Evolutionary conservation across 2,329 filamentous ascomycete genomes (phyloP).

Genomic region (Trichoderma sp.): DNA sequence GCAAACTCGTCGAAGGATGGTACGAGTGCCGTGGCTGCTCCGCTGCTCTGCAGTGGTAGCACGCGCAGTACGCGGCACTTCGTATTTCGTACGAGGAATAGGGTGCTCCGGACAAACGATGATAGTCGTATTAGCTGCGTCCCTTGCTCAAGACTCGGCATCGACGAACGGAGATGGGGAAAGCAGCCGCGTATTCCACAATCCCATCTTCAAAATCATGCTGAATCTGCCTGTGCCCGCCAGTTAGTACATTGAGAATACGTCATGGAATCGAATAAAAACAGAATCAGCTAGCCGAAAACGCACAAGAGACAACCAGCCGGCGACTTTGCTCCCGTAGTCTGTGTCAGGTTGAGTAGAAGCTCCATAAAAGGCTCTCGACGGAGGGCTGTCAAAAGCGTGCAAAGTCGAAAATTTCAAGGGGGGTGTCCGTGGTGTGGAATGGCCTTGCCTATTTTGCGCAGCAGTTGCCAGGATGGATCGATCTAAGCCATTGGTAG

Average conservation of each 20-base stretch:
- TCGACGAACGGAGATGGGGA: constrained; percentile 8
- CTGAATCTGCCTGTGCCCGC: not conserved
- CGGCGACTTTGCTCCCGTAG: constrained; percentile 11
- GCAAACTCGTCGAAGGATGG: not conserved
- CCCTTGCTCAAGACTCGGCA: constrained; percentile 4
- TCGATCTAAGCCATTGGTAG: constrained; percentile 10
- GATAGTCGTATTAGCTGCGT: not conserved
- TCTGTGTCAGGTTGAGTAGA: constrained; percentile 14
- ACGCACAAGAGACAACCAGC: not conserved
- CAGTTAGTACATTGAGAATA: not conserved
- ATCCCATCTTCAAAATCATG: not conserved
- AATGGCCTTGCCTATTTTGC: constrained; percentile 8
- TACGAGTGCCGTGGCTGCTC: not conserved
- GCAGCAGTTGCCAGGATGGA: constrained; percentile 1
- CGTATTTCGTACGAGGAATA: not conserved
- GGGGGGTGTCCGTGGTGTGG: not conserved
- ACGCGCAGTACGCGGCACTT: not conserved
- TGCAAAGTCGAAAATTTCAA: constrained; percentile 3
- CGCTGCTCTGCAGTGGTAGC: not conserved
- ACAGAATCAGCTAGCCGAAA: not conserved
- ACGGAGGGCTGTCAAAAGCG: constrained; percentile 20
- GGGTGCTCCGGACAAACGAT: not conserved
- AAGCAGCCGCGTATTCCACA: constrained; percentile 1
- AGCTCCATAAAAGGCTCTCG: constrained; percentile 10
- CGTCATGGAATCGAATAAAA: not conserved